These are phyloP conservation scores for Aspergillus haitiensis DNA, from an alignment of 495 filamentous ascomycete genomes.

Conservation along the genomic window DNA sequence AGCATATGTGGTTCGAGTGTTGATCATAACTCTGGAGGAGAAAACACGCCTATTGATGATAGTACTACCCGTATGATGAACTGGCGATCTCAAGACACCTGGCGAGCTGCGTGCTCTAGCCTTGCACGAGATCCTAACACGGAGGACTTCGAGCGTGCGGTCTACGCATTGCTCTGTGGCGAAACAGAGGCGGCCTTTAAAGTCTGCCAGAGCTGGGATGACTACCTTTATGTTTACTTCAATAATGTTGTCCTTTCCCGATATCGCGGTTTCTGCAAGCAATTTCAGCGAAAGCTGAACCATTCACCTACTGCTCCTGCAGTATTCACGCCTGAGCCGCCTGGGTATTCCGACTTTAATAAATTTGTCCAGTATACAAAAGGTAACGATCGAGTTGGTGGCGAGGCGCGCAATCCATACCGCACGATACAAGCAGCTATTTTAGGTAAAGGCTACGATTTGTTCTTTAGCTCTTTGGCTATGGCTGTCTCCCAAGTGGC, in stretches of 20 bases:
- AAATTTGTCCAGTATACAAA: slow-evolving; percentile 42
- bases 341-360: slow-evolving; percentile 41
- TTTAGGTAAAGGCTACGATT: slow-evolving; percentile 40
- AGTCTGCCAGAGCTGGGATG: slow-evolving; percentile 81
- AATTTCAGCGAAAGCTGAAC: slow-evolving; percentile 45
- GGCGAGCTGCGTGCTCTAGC: slow-evolving; percentile 80
- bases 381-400: slow-evolving; percentile 37
- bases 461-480: slow-evolving; percentile 40
- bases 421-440: slow-evolving; percentile 51
- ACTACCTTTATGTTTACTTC: slow-evolving; percentile 87
- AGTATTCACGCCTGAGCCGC: slow-evolving; percentile 39
- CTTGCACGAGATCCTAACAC: slow-evolving; percentile 66
- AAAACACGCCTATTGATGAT: slow-evolving; percentile 42
- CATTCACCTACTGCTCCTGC: slow-evolving; percentile 37
- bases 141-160: slow-evolving; percentile 78
- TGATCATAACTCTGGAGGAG: slow-evolving; percentile 30
- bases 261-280: slow-evolving; percentile 47
- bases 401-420: slow-evolving; percentile 46
- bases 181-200: slow-evolving; percentile 73
- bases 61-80: slow-evolving; percentile 51
- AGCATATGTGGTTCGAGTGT: slow-evolving; percentile 47
- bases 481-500: slow-evolving; percentile 40
- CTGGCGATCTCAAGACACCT: slow-evolving; percentile 54
- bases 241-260: slow-evolving; percentile 70
- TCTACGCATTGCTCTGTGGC: slow-evolving; percentile 85